phyloP scores from a whole-genome alignment of 495 filamentous ascomycete species.

The Aspergillus bridgeri region DNA sequence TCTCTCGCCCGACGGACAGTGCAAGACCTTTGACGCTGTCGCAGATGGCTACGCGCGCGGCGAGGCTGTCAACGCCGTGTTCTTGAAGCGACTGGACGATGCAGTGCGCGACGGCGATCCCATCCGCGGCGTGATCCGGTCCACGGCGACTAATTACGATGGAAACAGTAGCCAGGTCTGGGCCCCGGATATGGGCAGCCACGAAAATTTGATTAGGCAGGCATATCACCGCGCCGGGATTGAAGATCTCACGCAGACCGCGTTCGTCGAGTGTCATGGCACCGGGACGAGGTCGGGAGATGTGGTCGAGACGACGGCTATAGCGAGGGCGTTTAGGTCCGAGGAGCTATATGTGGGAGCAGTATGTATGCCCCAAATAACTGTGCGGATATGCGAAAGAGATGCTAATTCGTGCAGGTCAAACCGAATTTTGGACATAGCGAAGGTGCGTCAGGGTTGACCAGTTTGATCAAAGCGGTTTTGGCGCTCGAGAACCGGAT shows the following conservation, averaged over 20 bases:
- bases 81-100: slow-evolving; percentile 24
- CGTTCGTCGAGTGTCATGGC: slow-evolving; percentile 12
- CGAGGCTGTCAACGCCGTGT: slow-evolving; percentile 42
- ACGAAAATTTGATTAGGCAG: slow-evolving; percentile 26
- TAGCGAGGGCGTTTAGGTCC: background rate
- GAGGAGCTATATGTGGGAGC: background rate
- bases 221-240: slow-evolving; percentile 24
- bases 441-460: slow-evolving; percentile 25
- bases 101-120: slow-evolving; percentile 32
- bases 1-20: slow-evolving; percentile 25
- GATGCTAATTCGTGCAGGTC: background rate
- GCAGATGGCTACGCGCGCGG: slow-evolving; percentile 60
- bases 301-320: background rate
- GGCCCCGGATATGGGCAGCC: slow-evolving; percentile 17
- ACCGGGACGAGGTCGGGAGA: slow-evolving; percentile 6
- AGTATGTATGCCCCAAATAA: background rate
- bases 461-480: slow-evolving; percentile 32
- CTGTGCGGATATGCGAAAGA: background rate
- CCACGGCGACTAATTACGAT: slow-evolving; percentile 25
- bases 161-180: slow-evolving; percentile 20
- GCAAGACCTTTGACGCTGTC: slow-evolving; percentile 53
- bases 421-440: slow-evolving; percentile 39
- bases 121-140: slow-evolving; percentile 33
- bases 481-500: slow-evolving; percentile 27
- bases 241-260: slow-evolving; percentile 16